These are phyloP conservation scores for Pseudogymnoascus sp. DNA, from an alignment of 2,329 filamentous ascomycete species.

Conservation along the genomic window DNA sequence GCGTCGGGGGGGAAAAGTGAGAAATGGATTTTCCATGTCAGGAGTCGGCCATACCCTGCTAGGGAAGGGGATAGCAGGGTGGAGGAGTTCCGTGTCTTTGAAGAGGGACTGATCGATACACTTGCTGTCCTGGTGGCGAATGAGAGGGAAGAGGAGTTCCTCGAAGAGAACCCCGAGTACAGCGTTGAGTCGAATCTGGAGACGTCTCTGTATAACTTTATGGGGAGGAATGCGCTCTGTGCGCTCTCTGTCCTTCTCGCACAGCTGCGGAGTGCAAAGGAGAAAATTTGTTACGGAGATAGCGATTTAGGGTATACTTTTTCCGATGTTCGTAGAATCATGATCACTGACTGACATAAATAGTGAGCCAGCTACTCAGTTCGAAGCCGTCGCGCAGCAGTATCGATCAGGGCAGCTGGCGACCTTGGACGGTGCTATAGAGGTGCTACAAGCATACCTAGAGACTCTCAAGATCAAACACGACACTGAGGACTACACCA, in stretches of 20 bases:
- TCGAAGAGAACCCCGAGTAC: slow-evolving; percentile 2
- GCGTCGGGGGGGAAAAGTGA: not conserved
- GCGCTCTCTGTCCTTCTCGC: not conserved
- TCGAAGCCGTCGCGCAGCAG: not conserved
- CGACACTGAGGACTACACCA: not conserved
- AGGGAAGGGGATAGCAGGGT: not conserved
- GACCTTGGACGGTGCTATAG: not conserved
- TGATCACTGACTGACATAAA: not conserved
- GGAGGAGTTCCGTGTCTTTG: not conserved
- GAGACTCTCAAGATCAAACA: not conserved
- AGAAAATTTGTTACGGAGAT: not conserved
- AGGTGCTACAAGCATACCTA: not conserved
- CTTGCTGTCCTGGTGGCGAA: slow-evolving; percentile 8
- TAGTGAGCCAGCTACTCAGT: not conserved
- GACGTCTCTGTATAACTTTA: not conserved
- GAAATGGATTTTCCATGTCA: slow-evolving; percentile 8
- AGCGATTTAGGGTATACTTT: not conserved
- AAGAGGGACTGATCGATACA: slow-evolving; percentile 1
- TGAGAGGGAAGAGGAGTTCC: slow-evolving; percentile 9
- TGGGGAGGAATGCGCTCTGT: not conserved
- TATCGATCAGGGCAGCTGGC: not conserved
- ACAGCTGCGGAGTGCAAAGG: not conserved
- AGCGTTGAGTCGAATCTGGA: not conserved
- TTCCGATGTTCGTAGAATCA: not conserved
- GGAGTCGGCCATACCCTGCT: not conserved